Conservation (phyloP, 1,139 yeast species). For the Geotrichum phurueaensis region DNA sequence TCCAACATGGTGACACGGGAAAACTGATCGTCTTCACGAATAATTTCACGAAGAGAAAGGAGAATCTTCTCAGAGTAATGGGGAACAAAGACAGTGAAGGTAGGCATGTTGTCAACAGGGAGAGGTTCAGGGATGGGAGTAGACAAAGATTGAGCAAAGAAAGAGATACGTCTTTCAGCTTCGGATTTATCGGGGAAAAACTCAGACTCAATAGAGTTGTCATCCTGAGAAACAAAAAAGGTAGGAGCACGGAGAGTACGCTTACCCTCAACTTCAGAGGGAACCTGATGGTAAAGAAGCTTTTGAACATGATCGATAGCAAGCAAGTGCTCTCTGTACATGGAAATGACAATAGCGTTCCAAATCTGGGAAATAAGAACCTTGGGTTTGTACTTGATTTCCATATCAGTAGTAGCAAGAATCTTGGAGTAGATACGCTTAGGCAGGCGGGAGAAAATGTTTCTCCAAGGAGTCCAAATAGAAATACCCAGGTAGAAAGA, state of each 20-base stretch:
- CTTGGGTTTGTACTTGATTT: conserved; percentile 96
- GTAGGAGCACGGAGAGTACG: conserved; percentile 98
- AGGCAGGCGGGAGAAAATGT: conserved; percentile 93
- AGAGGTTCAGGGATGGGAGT: conserved; percentile 98
- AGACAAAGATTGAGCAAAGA: conserved; percentile 97
- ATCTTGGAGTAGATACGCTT: conserved; percentile 97
- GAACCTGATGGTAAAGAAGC: conserved; percentile 94
- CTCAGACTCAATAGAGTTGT: conserved; percentile 88
- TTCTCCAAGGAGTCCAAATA: conserved; percentile 98
- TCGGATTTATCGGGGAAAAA: conserved; percentile 95
- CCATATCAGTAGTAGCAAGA: conserved; percentile 97
- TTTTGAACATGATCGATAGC: conserved; percentile 98
- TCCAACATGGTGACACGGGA: conserved; percentile 94
- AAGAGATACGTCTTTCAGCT: conserved; percentile 98
- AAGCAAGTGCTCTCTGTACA: conserved; percentile 95
- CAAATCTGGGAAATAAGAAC: conserved; percentile 96
- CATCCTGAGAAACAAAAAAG: conserved; percentile 96
- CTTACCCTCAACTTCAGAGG: conserved; percentile 88
- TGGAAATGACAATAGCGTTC: conserved; percentile 96
- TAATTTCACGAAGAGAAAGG: conserved; percentile 90
- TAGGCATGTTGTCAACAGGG: conserved; percentile 99
- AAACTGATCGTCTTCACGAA: conserved; percentile 97
- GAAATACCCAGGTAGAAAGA: conserved; percentile 98
- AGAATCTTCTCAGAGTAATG: conserved; percentile 96
- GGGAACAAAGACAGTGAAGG: conserved; percentile 95